These are phyloP conservation scores for Carex scoparia DNA, from an alignment of 176 grass and related monocot genomes.

Conservation along the genomic window DNA sequence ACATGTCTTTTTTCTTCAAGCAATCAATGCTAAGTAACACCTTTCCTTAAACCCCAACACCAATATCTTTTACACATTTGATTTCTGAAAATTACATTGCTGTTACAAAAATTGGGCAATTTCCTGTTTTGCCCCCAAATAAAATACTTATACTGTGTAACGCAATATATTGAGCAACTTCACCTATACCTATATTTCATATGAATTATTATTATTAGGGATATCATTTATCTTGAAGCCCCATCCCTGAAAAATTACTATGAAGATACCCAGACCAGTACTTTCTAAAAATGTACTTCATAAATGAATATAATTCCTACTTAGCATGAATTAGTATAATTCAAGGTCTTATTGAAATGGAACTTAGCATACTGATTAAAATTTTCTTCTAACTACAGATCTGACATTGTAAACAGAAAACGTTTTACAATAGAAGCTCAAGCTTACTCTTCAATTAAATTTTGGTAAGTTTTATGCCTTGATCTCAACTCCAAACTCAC, in stretches of 20 bases:
- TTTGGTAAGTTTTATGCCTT: background rate
- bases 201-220: background rate
- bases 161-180: background rate
- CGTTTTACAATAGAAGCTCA: background rate
- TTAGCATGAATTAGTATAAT: background rate
- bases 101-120: background rate
- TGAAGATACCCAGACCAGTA: background rate
- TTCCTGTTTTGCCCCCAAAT: background rate
- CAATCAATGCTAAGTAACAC: background rate
- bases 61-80: background rate
- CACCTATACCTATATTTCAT: background rate
- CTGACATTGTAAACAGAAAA: background rate
- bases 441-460: background rate
- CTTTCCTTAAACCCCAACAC: constrained; percentile 10
- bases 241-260: background rate
- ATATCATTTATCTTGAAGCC: background rate
- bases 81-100: background rate
- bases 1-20: background rate
- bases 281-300: background rate
- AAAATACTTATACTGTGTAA: background rate
- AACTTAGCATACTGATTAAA: background rate
- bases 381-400: background rate
- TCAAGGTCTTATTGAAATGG: background rate
- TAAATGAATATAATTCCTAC: background rate
- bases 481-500: background rate